Evolutionary conservation across 2,329 filamentous ascomycete genomes (phyloP), one percentile per base, ranked within the genome.

Genomic region (Venturia pyrina): DNA sequence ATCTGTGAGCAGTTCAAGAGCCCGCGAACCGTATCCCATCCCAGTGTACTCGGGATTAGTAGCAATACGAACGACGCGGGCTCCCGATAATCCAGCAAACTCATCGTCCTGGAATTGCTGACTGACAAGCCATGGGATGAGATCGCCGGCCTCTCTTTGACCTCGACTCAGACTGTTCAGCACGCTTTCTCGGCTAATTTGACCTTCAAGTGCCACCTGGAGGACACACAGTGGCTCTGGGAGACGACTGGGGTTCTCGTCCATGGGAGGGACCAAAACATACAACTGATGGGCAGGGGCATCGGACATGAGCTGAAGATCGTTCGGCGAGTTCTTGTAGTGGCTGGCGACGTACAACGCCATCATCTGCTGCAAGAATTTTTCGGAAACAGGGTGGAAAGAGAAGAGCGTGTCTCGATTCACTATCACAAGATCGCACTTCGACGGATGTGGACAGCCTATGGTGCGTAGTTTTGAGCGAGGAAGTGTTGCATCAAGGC

Each of bases 61-160:
- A 24, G 96, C 95, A 72, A 99, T 98, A 62, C 95, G 87, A 19
- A 99, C 93, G 60, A 99, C 81, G 68, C 95, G 87, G 43, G 93
- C 95, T 66, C 95, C 96, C 17, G 93, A 98, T 0, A 99, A 83
- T 50, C 90, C 88, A 15, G 93, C 95, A 74, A 99, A 99, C 70
- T 97, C 92, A 70, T 96, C 91, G 72, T 99, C 95, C 74, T 98
- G 95, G 80, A 96, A 99, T 75, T 99, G 95, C 75, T 98, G 93
- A 75, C 91, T 96, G 68, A 99, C 90, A 41, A 98, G 84, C 95
- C 95, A 99, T 0, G 95, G 95, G 66, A 99, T 99, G 65, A 99
- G 80, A 76, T 99, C 95, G 72, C 95, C 95, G 48, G 90, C 87
- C 1, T 93, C 91, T 70, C 95, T 84, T 74, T 95, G 90, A 46